Evolutionary conservation across 441 rosid species (phyloP).

Genomic region (Rhodomyrtus psidioides): DNA sequence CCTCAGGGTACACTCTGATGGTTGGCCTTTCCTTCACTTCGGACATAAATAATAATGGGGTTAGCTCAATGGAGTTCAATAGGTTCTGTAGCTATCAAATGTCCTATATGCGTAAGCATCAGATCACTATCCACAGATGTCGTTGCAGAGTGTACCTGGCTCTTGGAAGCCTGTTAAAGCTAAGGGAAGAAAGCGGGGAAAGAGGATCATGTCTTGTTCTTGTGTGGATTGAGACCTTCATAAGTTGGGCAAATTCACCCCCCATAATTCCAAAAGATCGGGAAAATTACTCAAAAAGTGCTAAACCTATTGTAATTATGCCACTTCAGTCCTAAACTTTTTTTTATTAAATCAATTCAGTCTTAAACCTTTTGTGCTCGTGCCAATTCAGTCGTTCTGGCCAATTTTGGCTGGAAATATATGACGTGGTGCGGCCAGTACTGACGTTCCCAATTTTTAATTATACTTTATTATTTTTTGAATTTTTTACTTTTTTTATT

Average conservation of each 20-base stretch:
- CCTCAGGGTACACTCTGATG: not conserved
- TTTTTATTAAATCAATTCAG: too few species aligned
- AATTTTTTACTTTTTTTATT: too few species aligned
- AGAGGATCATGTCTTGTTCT: not conserved
- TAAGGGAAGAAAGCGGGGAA: not conserved
- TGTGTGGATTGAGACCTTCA: not conserved
- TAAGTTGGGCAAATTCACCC: not conserved
- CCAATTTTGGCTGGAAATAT: too few species aligned
- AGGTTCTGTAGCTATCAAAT: not conserved
- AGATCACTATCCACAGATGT: not conserved
- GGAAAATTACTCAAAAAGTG: too few species aligned
- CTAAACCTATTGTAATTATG: too few species aligned
- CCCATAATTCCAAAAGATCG: too few species aligned
- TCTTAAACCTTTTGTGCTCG: too few species aligned
- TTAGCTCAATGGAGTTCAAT: not conserved
- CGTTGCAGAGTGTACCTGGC: not conserved
- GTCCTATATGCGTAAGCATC: not conserved
- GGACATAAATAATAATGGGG: not conserved
- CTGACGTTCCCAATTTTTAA: too few species aligned
- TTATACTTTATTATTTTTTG: too few species aligned
- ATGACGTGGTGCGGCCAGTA: too few species aligned
- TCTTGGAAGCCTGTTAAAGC: not conserved
- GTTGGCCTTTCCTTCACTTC: not conserved
- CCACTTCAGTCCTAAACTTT: too few species aligned
- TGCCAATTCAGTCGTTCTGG: too few species aligned